Evolutionary conservation across 2,329 filamentous ascomycete species (phyloP).

Genomic region (Cordyceps javanica): DNA sequence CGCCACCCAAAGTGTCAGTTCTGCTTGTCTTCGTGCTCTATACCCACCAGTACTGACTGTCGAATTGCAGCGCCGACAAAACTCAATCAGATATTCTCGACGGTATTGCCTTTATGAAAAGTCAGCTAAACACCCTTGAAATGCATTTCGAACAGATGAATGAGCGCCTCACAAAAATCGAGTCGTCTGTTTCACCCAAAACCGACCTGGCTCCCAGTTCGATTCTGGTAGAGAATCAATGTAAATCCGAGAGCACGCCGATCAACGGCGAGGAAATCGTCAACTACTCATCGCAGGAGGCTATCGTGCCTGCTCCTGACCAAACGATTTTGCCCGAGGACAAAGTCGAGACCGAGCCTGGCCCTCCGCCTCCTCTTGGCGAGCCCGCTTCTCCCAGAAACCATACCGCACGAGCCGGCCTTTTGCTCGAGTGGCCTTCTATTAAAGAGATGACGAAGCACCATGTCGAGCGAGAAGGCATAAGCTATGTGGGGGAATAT

Average conservation of each 20-base stretch:
- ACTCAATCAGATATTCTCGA: slow-evolving; percentile 55
- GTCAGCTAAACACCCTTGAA: slow-evolving; percentile 30
- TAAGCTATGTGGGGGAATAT: slow-evolving; percentile 60
- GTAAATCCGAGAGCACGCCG: slow-evolving; percentile 22
- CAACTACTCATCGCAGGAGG: slow-evolving; percentile 1
- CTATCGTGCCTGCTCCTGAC: slow-evolving; percentile 8
- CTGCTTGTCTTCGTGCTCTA: not conserved
- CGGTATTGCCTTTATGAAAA: slow-evolving; percentile 37
- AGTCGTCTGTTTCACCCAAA: slow-evolving; percentile 18
- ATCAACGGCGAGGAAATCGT: slow-evolving; percentile 21
- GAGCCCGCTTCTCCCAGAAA: slow-evolving; percentile 71
- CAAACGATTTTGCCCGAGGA: slow-evolving; percentile 29
- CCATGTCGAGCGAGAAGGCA: slow-evolving; percentile 41
- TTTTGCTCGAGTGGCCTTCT: slow-evolving; percentile 66
- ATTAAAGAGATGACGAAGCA: slow-evolving; percentile 58
- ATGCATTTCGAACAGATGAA: slow-evolving; percentile 34
- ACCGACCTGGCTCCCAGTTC: not conserved
- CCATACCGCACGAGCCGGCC: slow-evolving; percentile 84
- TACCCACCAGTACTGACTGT: slow-evolving; percentile 11
- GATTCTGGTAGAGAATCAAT: slow-evolving; percentile 14
- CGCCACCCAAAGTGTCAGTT: slow-evolving; percentile 81
- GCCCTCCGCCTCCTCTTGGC: slow-evolving; percentile 47
- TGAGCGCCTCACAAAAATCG: slow-evolving; percentile 29
- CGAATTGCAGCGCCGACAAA: slow-evolving; percentile 47
- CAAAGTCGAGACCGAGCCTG: slow-evolving; percentile 45